phyloP scores from a whole-genome alignment of 2,329 filamentous ascomycete species.

The Arthrobotrys musiformis region DNA sequence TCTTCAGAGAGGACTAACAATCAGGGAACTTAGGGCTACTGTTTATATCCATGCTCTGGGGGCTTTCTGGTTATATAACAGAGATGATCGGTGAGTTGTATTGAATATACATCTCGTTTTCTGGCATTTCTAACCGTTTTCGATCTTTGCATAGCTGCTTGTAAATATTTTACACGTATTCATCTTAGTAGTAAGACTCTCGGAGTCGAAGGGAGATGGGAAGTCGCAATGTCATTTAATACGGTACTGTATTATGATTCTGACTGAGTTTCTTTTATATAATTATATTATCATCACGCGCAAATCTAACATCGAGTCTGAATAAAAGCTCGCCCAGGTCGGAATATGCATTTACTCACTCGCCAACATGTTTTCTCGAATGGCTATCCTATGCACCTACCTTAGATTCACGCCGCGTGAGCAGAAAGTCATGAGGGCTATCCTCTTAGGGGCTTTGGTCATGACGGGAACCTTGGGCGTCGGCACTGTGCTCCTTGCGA shows the following conservation, averaged over 20 bases:
- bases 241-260: not conserved
- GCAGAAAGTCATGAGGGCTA: conserved; percentile 27
- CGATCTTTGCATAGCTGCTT: conserved; percentile 1
- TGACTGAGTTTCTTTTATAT: too few relatives aligned
- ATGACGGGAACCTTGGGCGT: conserved; percentile 32
- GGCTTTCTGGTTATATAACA: conserved; percentile 22
- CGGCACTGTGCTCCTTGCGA: conserved; percentile 24
- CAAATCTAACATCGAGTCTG: not conserved
- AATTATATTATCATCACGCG: too few relatives aligned
- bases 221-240: conserved; percentile 37
- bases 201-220: conserved; percentile 18
- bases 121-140: not conserved
- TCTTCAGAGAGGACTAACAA: not conserved
- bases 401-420: conserved; percentile 33
- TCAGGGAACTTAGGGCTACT: conserved; percentile 8
- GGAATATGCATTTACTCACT: conserved; percentile 33
- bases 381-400: conserved; percentile 33
- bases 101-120: too few relatives aligned
- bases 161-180: conserved; percentile 36
- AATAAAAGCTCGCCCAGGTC: conserved; percentile 17
- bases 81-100: conserved; percentile 28
- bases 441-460: conserved; percentile 3
- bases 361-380: conserved; percentile 37
- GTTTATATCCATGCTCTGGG: conserved; percentile 39
- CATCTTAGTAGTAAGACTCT: conserved; percentile 16